Conservation (phyloP, 257 asterid species). For the Solanum bulbocastanum region DNA sequence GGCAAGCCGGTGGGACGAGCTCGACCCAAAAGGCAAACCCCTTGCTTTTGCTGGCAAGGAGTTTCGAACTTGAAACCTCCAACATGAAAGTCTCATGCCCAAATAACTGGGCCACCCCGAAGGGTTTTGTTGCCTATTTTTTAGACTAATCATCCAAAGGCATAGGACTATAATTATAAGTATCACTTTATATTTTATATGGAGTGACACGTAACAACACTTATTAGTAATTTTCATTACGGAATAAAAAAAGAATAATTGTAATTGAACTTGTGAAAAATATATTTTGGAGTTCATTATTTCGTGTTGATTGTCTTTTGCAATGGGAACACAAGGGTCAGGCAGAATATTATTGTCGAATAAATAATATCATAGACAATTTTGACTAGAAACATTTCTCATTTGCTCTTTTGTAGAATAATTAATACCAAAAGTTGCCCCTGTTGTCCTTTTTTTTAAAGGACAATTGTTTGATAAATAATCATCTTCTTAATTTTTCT, state of each 20-base stretch:
- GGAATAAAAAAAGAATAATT: no score
- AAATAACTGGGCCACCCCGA: no score
- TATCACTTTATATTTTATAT: not conserved
- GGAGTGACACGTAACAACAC: not conserved
- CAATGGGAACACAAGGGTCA: not conserved
- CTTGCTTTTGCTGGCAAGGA: no score
- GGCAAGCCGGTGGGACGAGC: no score
- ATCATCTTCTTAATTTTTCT: not conserved
- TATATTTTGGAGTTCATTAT: not conserved
- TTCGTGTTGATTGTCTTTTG: not conserved
- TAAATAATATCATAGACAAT: not conserved
- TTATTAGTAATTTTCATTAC: not conserved
- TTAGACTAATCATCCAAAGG: not conserved
- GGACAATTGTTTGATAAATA: not conserved
- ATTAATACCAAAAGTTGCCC: not conserved
- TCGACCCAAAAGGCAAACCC: no score
- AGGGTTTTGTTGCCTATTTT: not conserved
- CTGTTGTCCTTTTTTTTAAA: not conserved
- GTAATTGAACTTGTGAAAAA: not conserved
- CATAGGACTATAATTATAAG: not conserved
- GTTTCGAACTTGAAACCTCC: no score
- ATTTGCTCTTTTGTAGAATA: not conserved
- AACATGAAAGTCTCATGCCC: no score
- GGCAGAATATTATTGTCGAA: not conserved
- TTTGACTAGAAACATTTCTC: not conserved